Conservation (phyloP, 768 basidiomycete genomes). For the Podaxis pistillaris region DNA sequence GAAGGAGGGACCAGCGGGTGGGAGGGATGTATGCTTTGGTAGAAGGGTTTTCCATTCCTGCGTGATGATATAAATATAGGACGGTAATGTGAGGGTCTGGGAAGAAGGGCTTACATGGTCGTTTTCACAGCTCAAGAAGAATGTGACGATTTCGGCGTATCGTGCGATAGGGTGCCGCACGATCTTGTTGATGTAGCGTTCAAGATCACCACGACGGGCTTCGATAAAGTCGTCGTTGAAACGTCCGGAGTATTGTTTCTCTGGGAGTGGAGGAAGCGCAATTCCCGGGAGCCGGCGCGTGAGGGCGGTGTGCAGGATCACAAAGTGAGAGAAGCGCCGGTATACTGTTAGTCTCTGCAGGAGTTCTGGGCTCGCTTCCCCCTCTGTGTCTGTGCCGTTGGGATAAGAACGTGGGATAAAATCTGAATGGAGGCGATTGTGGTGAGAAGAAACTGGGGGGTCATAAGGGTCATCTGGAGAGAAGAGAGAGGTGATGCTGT, state of each 20-base stretch:
- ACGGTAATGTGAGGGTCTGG: neutral
- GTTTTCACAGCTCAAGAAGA: constrained; percentile 76
- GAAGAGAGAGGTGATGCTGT: constrained; percentile 77
- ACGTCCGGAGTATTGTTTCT: constrained; percentile 80
- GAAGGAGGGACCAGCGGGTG: constrained; percentile 72
- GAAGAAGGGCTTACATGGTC: constrained; percentile 53
- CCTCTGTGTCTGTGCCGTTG: constrained; percentile 17
- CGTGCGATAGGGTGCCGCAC: constrained; percentile 76
- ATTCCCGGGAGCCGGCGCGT: constrained; percentile 70
- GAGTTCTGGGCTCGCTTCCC: constrained; percentile 25
- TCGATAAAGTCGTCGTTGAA: constrained; percentile 84
- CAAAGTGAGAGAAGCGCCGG: constrained; percentile 84
- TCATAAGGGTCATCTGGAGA: constrained; percentile 18
- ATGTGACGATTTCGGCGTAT: constrained; percentile 76
- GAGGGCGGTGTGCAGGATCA: constrained; percentile 71
- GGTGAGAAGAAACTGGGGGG: constrained; percentile 1
- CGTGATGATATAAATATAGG: constrained; percentile 3
- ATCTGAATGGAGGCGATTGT: constrained; percentile 16
- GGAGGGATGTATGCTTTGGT: constrained; percentile 57
- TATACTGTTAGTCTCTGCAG: constrained; percentile 69
- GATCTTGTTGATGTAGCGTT: constrained; percentile 70
- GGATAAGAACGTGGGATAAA: constrained; percentile 15
- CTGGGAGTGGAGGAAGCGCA: constrained; percentile 77
- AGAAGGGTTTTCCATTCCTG: constrained; percentile 74
- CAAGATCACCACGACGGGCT: constrained; percentile 76